phyloP scores from a whole-genome alignment of 345 rosid species.

The Populus deltoides region DNA sequence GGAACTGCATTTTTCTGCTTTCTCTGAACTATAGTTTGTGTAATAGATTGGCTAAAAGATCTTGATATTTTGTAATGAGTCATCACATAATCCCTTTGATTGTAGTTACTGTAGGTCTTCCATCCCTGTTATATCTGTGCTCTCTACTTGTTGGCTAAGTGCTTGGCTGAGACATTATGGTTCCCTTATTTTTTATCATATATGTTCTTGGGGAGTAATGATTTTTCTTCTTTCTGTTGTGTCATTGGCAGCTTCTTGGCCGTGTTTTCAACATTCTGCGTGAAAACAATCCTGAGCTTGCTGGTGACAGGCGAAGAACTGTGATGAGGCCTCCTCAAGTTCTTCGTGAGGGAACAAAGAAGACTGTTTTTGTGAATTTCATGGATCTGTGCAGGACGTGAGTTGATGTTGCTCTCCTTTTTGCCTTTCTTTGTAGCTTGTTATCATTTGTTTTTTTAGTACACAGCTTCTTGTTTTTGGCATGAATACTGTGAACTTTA shows the following conservation, averaged over 20 bases:
- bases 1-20: background rate
- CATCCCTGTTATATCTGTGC: background rate
- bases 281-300: constrained; percentile 93
- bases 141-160: background rate
- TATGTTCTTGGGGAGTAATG: background rate
- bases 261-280: constrained; percentile 82
- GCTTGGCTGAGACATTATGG: background rate
- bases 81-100: background rate
- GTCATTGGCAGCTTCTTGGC: constrained; percentile 72
- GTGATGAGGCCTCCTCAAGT: constrained; percentile 99
- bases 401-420: background rate
- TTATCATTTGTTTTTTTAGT: background rate
- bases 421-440: background rate
- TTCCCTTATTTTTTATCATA: background rate
- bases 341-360: constrained; percentile 98
- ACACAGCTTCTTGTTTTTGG: background rate
- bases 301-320: constrained; percentile 95
- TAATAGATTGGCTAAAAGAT: background rate
- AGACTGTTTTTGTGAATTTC: constrained; percentile 88
- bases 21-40: background rate
- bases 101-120: background rate
- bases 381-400: constrained; percentile 98
- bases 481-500: background rate
- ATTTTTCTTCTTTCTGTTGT: background rate
- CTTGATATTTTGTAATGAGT: background rate